Conservation (phyloP, 2,329 filamentous ascomycete genomes). For the Gnomoniopsis smithogilvyi region DNA sequence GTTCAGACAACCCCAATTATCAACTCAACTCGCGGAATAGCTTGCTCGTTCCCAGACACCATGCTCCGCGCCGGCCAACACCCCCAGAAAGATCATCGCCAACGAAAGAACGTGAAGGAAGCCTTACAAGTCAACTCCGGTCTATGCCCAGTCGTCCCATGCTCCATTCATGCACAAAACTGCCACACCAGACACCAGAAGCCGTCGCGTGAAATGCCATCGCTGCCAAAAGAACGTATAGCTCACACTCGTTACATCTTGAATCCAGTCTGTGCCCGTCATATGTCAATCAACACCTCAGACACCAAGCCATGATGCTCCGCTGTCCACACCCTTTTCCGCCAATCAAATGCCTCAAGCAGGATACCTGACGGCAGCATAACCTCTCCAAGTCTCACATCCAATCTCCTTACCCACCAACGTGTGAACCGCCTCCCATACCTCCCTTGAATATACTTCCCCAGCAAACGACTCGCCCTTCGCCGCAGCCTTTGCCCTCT, state of each 20-base stretch:
- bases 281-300: background rate
- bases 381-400: constrained; percentile 10
- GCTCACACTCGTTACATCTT: background rate
- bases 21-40: too few species aligned
- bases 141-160: too few species aligned
- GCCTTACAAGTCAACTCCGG: too few species aligned
- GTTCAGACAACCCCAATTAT: too few species aligned
- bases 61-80: too few species aligned
- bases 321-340: background rate
- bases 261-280: background rate
- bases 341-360: background rate
- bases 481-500: background rate
- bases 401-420: constrained; percentile 9
- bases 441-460: background rate
- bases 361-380: background rate
- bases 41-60: too few species aligned
- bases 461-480: background rate
- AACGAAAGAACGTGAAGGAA: too few species aligned
- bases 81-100: too few species aligned
- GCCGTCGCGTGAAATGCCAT: background rate
- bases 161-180: background rate
- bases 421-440: constrained; percentile 2
- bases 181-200: background rate
- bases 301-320: background rate
- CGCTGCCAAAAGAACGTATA: background rate